Conservation (phyloP, 2,329 filamentous ascomycete species). For the Cladosporium velox region DNA sequence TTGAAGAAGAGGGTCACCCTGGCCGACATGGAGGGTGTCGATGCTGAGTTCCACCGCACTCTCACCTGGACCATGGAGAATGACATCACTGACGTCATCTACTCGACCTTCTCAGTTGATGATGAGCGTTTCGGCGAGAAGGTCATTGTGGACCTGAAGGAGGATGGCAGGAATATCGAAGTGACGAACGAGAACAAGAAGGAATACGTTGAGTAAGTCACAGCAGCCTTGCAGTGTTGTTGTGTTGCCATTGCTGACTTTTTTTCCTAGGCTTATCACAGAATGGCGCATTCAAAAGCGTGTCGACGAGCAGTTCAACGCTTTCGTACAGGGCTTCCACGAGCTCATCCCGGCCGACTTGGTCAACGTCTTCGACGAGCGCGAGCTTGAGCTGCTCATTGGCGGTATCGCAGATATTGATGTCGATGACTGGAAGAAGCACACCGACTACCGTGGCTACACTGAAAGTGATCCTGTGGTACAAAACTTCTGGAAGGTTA, state of each 20-base stretch:
- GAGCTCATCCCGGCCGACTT: slow-evolving; percentile 95
- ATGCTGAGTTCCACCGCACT: slow-evolving; percentile 95
- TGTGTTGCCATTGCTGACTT: slow-evolving; percentile 20
- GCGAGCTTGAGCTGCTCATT: slow-evolving; percentile 92
- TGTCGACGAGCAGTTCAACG: slow-evolving; percentile 96
- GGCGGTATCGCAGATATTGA: slow-evolving; percentile 99
- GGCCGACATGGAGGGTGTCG: slow-evolving; percentile 97
- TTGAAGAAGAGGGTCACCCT: slow-evolving; percentile 87
- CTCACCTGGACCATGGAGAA: slow-evolving; percentile 98
- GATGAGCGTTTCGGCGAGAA: slow-evolving; percentile 96
- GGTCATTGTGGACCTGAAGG: slow-evolving; percentile 90
- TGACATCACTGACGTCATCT: slow-evolving; percentile 90
- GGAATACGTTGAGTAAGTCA: slow-evolving; percentile 86
- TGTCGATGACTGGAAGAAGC: slow-evolving; percentile 99
- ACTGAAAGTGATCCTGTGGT: slow-evolving; percentile 97
- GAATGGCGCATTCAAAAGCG: slow-evolving; percentile 99
- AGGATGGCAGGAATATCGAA: slow-evolving; percentile 84
- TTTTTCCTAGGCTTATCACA: slow-evolving; percentile 70
- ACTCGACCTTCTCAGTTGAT: slow-evolving; percentile 95
- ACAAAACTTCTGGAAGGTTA: slow-evolving; percentile 93
- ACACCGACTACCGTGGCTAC: slow-evolving; percentile 98
- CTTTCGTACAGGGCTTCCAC: slow-evolving; percentile 96
- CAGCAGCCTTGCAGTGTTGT: background rate
- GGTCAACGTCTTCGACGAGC: slow-evolving; percentile 98
- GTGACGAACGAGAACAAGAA: slow-evolving; percentile 99